Conservation (phyloP, 768 basidiomycete genomes). For the Boletus fagicola region DNA sequence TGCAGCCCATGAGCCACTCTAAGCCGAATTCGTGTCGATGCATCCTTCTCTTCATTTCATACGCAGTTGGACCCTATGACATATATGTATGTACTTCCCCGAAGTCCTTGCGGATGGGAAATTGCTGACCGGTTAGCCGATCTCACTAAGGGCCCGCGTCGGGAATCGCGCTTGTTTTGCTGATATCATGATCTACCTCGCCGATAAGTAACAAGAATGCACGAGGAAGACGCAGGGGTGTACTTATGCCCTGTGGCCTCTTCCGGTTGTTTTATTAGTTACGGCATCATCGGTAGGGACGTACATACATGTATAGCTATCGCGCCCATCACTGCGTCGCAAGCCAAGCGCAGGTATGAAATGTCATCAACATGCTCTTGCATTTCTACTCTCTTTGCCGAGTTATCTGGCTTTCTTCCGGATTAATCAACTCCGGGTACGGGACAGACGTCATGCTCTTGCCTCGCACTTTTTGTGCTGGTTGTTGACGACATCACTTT, state of each 20-base stretch:
- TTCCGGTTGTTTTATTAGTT: slow-evolving; percentile 4
- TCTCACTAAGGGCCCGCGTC: neutral
- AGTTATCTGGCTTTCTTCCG: neutral
- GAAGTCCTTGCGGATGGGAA: neutral
- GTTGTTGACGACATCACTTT: neutral
- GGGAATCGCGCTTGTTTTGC: slow-evolving; percentile 6
- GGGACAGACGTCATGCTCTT: neutral
- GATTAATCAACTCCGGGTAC: neutral
- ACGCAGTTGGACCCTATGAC: slow-evolving; percentile 18
- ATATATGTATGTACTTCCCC: neutral
- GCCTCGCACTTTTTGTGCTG: neutral
- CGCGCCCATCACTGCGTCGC: neutral
- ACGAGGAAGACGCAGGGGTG: slow-evolving; percentile 15
- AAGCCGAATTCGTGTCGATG: neutral
- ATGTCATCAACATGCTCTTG: neutral
- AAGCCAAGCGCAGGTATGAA: neutral
- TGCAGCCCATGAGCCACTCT: neutral
- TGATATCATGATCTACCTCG: slow-evolving; percentile 4
- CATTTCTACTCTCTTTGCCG: neutral
- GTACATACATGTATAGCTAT: neutral
- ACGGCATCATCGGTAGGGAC: slow-evolving; percentile 13
- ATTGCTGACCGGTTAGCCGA: slow-evolving; percentile 2
- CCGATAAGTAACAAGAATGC: neutral
- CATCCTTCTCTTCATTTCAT: slow-evolving; percentile 7
- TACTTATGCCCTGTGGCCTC: neutral